Evolutionary conservation across 768 basidiomycete species (phyloP).

Genomic region (Solioccasus polychromus): DNA sequence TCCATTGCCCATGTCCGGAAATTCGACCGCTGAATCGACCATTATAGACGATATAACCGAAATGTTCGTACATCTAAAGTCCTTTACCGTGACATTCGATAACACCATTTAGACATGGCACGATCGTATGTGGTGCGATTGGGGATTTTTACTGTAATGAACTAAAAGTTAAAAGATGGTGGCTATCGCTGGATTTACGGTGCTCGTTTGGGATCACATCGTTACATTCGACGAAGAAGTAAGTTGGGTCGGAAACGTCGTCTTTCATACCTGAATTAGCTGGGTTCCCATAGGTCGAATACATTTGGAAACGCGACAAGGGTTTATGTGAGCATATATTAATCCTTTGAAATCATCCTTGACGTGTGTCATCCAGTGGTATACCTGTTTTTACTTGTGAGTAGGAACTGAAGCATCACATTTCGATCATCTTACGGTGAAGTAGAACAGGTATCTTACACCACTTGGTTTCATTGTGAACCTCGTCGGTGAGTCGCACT

Average conservation of each 20-base stretch:
- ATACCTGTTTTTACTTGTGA: conserved; percentile 38
- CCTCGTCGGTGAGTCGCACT: conserved; percentile 31
- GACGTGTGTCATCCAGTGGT: conserved; percentile 21
- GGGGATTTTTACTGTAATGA: background rate
- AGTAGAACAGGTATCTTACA: conserved; percentile 62
- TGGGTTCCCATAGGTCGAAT: conserved; percentile 28
- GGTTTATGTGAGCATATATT: conserved; percentile 28
- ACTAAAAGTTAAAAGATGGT: conserved; percentile 39
- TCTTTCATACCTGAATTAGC: background rate
- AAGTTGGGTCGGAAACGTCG: conserved; percentile 1
- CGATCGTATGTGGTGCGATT: conserved; percentile 6
- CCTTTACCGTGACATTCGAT: background rate
- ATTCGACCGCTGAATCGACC: background rate
- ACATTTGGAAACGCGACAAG: conserved; percentile 38
- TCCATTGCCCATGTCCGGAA: conserved; percentile 4
- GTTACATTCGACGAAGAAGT: conserved; percentile 40
- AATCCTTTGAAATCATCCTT: background rate
- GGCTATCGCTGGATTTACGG: conserved; percentile 48
- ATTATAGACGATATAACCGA: background rate
- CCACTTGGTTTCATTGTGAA: conserved; percentile 63
- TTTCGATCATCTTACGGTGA: background rate
- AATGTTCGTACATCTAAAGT: background rate
- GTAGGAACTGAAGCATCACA: conserved; percentile 2
- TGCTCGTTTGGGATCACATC: conserved; percentile 48
- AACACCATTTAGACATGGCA: conserved; percentile 1